Evolutionary conservation across 2,329 filamentous ascomycete genomes (phyloP), one percentile per base, ranked within the genome.

Genomic region (Elsinoe arachidis): DNA sequence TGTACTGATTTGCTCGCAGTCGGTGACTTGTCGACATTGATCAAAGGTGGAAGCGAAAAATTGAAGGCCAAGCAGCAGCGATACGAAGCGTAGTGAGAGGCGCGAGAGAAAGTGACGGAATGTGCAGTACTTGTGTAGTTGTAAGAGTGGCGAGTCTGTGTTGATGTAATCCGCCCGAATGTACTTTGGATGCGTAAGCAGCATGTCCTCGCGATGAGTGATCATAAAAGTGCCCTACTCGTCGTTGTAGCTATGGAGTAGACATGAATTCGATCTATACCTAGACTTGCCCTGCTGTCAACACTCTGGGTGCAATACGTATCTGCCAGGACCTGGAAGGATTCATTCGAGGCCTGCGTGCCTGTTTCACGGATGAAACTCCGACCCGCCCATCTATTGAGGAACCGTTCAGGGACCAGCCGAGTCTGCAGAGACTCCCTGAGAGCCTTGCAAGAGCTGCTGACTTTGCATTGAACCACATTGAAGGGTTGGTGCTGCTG

Each of bases 1-100:
- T 5, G 5, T 41, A 37, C 17, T 49, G 19, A 57, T 14, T 30
- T 39, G 10, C 23, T 26, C 23, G 10, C 49, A 74, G 74, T 78
- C 41, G 71, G 74, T 57, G 74, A 78, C 62, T 66, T 78, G 4
- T 75, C 73, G 2, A 64, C 64, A 15, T 60, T 75, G 49, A 67
- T 78, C 65, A 76, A 75, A 67, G 73, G 74, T 38, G 74, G 72
- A 4, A 73, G 67, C 46, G 69, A 75, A 58, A 67, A 62, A 58
- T 60, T 61, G 19, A 67, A 64, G 63, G 62, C 60, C 21, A 66
- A 64, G 61, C 62, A 66, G 35, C 65, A 63, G 61, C 61, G 61
- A 41, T 61, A 66, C 56, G 55, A 56, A 4, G 55, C 55, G 34
- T 58, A 49, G 53, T 17, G 17, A 14, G n/a, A 26, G 23, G 46